Conservation (phyloP, 192 early-diverging fungal species). For the Coemansia reversa region DNA sequence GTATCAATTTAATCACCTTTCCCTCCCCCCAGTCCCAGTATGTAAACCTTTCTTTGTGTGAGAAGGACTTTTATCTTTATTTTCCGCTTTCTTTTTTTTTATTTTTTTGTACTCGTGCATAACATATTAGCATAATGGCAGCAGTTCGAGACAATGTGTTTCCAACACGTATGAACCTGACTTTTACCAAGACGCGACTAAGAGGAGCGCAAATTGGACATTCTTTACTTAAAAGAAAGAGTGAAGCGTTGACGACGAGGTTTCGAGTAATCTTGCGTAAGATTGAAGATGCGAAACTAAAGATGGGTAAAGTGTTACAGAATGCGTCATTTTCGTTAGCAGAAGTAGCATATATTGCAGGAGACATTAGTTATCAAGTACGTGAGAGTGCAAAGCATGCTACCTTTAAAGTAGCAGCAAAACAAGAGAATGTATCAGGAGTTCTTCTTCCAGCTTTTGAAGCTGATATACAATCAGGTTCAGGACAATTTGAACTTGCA, state of each 20-base stretch:
- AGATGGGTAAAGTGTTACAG: slow-evolving; percentile 99
- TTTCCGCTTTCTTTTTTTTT: neutral
- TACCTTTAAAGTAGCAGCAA: slow-evolving; percentile 86
- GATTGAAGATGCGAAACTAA: slow-evolving; percentile 97
- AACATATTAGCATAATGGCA: slow-evolving; percentile 52
- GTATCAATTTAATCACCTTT: neutral
- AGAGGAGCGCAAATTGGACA: slow-evolving; percentile 99
- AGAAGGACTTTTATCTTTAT: neutral
- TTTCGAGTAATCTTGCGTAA: slow-evolving; percentile 94
- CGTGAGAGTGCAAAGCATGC: slow-evolving; percentile 92
- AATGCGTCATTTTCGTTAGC: slow-evolving; percentile 96
- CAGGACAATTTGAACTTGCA: slow-evolving; percentile 97
- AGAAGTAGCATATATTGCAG: slow-evolving; percentile 94
- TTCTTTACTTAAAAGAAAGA: slow-evolving; percentile 95
- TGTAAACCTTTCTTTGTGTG: neutral
- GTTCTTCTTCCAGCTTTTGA: slow-evolving; percentile 95
- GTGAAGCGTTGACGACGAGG: slow-evolving; percentile 92
- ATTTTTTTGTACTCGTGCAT: neutral
- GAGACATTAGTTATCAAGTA: slow-evolving; percentile 97
- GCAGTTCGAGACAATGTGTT: slow-evolving; percentile 82
- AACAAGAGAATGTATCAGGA: slow-evolving; percentile 97
- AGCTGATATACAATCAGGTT: slow-evolving; percentile 64
- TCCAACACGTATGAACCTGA: slow-evolving; percentile 97
- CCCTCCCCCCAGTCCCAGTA: neutral
- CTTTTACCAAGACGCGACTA: slow-evolving; percentile 90